Conservation (phyloP, 23 red algal species). For the Gracilaria domingensis region DNA sequence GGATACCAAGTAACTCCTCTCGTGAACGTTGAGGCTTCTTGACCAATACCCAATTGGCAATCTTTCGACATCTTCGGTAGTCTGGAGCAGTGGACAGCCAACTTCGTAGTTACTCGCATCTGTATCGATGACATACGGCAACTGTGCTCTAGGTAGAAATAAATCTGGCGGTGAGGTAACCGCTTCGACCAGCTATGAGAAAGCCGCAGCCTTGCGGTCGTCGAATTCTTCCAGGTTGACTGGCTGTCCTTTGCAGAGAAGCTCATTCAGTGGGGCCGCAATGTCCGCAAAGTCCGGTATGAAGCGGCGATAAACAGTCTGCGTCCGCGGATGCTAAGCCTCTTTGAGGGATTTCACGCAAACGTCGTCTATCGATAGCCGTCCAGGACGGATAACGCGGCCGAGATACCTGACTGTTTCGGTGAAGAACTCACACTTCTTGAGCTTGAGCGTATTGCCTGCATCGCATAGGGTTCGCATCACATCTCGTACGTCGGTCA, state of each 20-base stretch:
- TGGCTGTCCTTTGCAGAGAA: not conserved
- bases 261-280: not conserved
- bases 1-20: conserved; percentile 42
- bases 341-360: not conserved
- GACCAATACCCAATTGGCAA: conserved; percentile 34
- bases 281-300: not conserved
- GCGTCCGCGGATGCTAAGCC: not conserved
- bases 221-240: conserved; percentile 4
- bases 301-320: not conserved
- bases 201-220: not conserved
- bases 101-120: not conserved
- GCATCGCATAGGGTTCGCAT: not conserved
- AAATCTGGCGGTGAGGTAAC: not conserved
- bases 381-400: not conserved
- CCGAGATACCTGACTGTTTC: not conserved
- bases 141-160: not conserved
- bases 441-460: not conserved
- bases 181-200: not conserved
- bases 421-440: conserved; percentile 1
- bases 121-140: not conserved
- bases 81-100: conserved; percentile 18
- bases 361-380: not conserved
- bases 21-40: not conserved
- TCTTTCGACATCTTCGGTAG: not conserved
- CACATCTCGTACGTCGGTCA: not conserved